phyloP scores from a whole-genome alignment of 2,329 filamentous ascomycete species.

The Alternaria consortialis region DNA sequence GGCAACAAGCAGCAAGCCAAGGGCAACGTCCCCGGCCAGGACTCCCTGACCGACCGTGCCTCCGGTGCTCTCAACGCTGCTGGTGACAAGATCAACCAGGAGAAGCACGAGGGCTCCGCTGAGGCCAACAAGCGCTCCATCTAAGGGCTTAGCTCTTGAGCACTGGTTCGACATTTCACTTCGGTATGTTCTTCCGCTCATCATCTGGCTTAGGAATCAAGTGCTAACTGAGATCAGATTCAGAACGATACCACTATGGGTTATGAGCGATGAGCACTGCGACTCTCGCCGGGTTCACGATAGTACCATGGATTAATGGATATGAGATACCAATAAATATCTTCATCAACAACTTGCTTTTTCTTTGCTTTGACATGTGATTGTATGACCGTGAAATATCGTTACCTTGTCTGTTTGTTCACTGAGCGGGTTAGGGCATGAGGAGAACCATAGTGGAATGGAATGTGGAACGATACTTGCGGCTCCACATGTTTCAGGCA shows the following conservation, averaged over 20 bases:
- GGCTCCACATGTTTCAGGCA: not conserved
- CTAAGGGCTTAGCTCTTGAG: slow-evolving; percentile 29
- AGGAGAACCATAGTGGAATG: no score
- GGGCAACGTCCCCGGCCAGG: slow-evolving; percentile 64
- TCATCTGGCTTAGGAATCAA: not conserved
- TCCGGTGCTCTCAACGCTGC: slow-evolving; percentile 62
- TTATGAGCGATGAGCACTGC: slow-evolving; percentile 28
- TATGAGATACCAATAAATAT: slow-evolving; percentile 41
- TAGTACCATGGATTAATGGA: slow-evolving; percentile 33
- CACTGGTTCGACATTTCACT: slow-evolving; percentile 25
- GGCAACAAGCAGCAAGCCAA: slow-evolving; percentile 68
- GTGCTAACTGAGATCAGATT: slow-evolving; percentile 12
- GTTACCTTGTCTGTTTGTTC: no score
- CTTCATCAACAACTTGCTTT: slow-evolving; percentile 17
- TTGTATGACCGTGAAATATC: not conserved
- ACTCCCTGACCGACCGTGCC: slow-evolving; percentile 58
- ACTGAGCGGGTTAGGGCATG: no score
- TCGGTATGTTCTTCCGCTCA: slow-evolving; percentile 20
- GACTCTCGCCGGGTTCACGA: slow-evolving; percentile 29
- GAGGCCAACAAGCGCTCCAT: slow-evolving; percentile 59
- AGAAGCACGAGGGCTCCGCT: slow-evolving; percentile 60
- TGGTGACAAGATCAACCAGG: slow-evolving; percentile 63
- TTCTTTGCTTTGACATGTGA: not conserved
- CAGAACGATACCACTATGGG: slow-evolving; percentile 25
- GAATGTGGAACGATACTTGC: not conserved